These are phyloP conservation scores for Penicillium palitans DNA, from an alignment of 2,329 filamentous ascomycete genomes.

Conservation along the genomic window DNA sequence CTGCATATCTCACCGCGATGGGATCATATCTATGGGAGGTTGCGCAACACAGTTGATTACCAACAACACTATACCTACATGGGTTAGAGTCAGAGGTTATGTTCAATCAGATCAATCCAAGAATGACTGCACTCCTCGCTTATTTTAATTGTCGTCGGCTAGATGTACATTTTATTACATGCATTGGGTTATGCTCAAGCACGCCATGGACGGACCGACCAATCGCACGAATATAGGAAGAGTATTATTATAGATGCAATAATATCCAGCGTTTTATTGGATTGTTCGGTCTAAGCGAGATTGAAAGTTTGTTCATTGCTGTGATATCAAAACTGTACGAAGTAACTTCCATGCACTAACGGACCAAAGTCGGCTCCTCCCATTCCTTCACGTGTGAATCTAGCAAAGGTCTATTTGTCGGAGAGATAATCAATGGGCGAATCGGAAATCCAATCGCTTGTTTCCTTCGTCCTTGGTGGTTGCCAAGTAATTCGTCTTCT, in stretches of 20 bases:
- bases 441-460: conserved; percentile 39
- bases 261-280: too few relatives aligned
- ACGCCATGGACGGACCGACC: not conserved
- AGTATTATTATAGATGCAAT: not conserved
- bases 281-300: not conserved
- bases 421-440: conserved; percentile 28
- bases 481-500: conserved; percentile 32
- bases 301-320: not conserved
- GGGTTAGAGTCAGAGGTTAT: not conserved
- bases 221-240: not conserved
- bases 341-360: not conserved
- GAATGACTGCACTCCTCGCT: too few relatives aligned
- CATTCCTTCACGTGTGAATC: not conserved
- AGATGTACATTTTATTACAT: not conserved
- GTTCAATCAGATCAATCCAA: not conserved
- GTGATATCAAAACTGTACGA: not conserved
- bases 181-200: not conserved
- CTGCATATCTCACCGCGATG: not conserved
- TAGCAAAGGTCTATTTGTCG: not conserved
- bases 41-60: conserved; percentile 9
- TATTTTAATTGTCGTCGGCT: not conserved
- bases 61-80: not conserved
- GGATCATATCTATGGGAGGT: conserved; percentile 4
- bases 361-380: not conserved
- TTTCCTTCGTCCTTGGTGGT: conserved; percentile 37